Base-by-base conservation (phyloP, 2,329 filamentous ascomycete species). In the Neofusicoccum laricinum region DNA sequence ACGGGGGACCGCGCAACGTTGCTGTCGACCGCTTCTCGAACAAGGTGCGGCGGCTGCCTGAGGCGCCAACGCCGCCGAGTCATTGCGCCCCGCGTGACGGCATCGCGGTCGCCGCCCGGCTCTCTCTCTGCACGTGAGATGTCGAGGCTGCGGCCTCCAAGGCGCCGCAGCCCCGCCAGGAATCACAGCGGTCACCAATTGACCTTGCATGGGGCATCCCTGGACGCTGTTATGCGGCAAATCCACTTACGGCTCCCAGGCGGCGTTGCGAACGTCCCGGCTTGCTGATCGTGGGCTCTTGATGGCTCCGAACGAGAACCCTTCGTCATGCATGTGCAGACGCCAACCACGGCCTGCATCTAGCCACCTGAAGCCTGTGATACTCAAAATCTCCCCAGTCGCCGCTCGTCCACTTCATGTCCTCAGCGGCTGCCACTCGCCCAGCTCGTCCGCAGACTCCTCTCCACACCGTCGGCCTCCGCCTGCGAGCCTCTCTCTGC, bases 301-400 rank as follows among this genome's bases (percentile, higher is more conserved):
- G 49, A 45, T 55, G 25, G 40, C 62, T 40, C 45, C 61, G 48
- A 36, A 15, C 61, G 38, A 19, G 40, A 58, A 46, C 43, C 32
- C 61, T 55, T 48, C 50, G 50, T 46, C 50, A 58, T 64, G 62
- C 62, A 64, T 30, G 61, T 49, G 48, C 61, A 63, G 61, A 50
- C 50, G 61, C 61, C 50, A 45, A 64, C 41, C 48, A 51, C 38
- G 61, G 51, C 61, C 49, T 53, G 51, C 51, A 57, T 63, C 34
- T 63, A 38, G 61, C 61, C 48, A 63, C 61, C 48, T 32, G 25
- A 51, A 50, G 62, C 62, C 62, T 64, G 62, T 64, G 49, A 64
- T 58, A 64, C 62, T 49, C 49, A 43, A 46, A 63, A 30, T 46
- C 50, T 4, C 61, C 40, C 61, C 34, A 17, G 38, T 57, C 49